These are phyloP conservation scores for Sporothrix dimorphospora DNA, from an alignment of 2,329 filamentous ascomycete species.

Conservation along the genomic window DNA sequence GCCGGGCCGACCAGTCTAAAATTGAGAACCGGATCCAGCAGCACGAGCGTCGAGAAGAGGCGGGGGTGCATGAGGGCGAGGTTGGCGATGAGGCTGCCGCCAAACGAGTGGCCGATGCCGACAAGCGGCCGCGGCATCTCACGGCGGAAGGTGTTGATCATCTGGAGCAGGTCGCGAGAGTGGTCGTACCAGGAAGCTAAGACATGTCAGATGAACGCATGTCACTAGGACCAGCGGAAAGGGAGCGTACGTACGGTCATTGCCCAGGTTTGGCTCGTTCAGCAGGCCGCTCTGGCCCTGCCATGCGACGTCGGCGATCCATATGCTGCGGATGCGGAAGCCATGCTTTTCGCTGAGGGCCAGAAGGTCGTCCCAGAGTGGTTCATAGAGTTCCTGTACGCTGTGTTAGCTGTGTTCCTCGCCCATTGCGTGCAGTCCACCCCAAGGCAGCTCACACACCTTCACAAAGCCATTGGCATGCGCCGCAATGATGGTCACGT, in stretches of 20 bases:
- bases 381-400: constrained; percentile 78
- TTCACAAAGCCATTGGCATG: constrained; percentile 95
- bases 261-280: constrained; percentile 76
- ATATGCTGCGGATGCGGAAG: constrained; percentile 77
- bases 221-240: background rate
- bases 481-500: constrained; percentile 81
- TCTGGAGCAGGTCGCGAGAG: constrained; percentile 78
- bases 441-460: constrained; percentile 48
- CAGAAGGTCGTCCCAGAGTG: constrained; percentile 83
- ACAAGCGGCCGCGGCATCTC: constrained; percentile 81
- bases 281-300: constrained; percentile 78
- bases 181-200: constrained; percentile 85
- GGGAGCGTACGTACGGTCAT: constrained; percentile 69
- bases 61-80: constrained; percentile 78
- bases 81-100: constrained; percentile 72
- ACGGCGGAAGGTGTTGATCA: constrained; percentile 80
- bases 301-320: constrained; percentile 87
- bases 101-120: constrained; percentile 88
- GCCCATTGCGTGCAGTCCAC: background rate
- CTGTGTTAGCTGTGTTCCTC: background rate
- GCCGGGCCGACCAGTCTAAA: constrained; percentile 49
- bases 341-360: constrained; percentile 58
- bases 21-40: constrained; percentile 88
- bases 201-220: constrained; percentile 30
- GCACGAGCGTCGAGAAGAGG: constrained; percentile 72